phyloP scores from a whole-genome alignment of 2,329 filamentous ascomycete genomes.

The Aspergillus pseudoglaucus region DNA sequence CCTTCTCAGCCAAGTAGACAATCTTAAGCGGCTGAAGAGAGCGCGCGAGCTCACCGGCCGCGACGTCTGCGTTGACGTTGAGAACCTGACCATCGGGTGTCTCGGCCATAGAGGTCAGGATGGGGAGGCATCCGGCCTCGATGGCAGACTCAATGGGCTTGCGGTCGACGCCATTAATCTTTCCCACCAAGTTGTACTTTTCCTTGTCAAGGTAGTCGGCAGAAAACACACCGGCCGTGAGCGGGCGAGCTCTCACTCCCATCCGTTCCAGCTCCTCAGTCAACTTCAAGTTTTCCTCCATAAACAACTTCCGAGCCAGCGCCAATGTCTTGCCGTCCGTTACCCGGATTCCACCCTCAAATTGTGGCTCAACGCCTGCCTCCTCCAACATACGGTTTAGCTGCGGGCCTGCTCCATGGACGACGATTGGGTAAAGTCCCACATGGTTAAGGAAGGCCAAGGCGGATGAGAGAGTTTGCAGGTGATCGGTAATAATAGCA shows the following conservation, averaged over 20 bases:
- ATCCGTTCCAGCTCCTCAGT: slow-evolving; percentile 83
- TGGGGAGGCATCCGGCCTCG: slow-evolving; percentile 81
- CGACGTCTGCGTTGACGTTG: slow-evolving; percentile 97
- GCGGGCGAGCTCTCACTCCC: slow-evolving; percentile 80
- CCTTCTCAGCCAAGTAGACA: slow-evolving; percentile 97
- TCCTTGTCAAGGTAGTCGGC: slow-evolving; percentile 95
- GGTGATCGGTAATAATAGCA: slow-evolving; percentile 88
- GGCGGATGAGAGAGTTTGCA: slow-evolving; percentile 83
- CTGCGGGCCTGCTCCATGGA: slow-evolving; percentile 92
- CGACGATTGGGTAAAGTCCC: slow-evolving; percentile 87
- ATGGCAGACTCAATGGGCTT: slow-evolving; percentile 86
- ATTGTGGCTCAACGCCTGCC: slow-evolving; percentile 88
- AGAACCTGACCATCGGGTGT: slow-evolving; percentile 83
- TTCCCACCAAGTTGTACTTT: slow-evolving; percentile 91
- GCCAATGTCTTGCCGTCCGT: slow-evolving; percentile 93
- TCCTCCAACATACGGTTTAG: slow-evolving; percentile 85
- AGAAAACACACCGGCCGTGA: slow-evolving; percentile 82
- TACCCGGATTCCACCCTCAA: slow-evolving; percentile 91
- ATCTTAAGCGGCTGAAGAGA: slow-evolving; percentile 91
- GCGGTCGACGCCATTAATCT: slow-evolving; percentile 89
- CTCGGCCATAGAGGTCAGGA: slow-evolving; percentile 95
- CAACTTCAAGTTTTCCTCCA: slow-evolving; percentile 91
- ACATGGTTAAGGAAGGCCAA: slow-evolving; percentile 91
- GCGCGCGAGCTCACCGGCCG: slow-evolving; percentile 84
- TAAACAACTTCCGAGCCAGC: slow-evolving; percentile 83